Conservation (phyloP, 1,139 yeast genomes). For the Geotrichum macrosporum region DNA sequence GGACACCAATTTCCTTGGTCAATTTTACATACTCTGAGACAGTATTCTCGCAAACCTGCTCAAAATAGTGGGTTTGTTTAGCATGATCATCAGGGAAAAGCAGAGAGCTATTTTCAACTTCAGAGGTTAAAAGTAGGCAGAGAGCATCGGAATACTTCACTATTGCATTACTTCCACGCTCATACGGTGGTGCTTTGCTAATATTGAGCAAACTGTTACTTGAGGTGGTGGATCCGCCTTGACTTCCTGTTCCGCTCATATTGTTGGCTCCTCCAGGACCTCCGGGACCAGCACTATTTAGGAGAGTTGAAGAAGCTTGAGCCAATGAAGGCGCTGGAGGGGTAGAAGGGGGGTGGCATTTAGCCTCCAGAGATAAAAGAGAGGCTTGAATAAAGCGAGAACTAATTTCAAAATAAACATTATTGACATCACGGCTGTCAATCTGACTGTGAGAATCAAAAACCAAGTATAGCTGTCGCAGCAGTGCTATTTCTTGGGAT, state of each 20-base stretch:
- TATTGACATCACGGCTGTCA: slow-evolving; percentile 41
- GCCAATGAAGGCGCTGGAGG: slow-evolving; percentile 18
- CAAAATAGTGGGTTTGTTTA: slow-evolving; percentile 35
- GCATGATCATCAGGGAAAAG: slow-evolving; percentile 25
- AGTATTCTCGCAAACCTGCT: slow-evolving; percentile 39
- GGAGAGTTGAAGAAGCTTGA: slow-evolving; percentile 21
- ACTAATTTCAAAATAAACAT: slow-evolving; percentile 47
- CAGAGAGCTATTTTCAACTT: slow-evolving; percentile 25
- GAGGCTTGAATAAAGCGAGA: slow-evolving; percentile 44
- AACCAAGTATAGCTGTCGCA: slow-evolving; percentile 26
- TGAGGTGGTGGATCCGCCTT: slow-evolving; percentile 5
- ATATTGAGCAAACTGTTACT: slow-evolving; percentile 16
- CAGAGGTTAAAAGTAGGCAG: slow-evolving; percentile 41
- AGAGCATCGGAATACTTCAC: slow-evolving; percentile 52
- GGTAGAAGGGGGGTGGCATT: slow-evolving; percentile 15
- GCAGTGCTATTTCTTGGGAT: slow-evolving; percentile 20
- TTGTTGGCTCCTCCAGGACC: slow-evolving; percentile 11
- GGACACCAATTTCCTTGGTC: slow-evolving; percentile 37
- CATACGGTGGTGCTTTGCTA: slow-evolving; percentile 46
- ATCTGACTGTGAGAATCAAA: slow-evolving; percentile 39
- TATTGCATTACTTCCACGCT: slow-evolving; percentile 61
- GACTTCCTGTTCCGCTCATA: slow-evolving; percentile 1
- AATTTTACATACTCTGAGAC: slow-evolving; percentile 39
- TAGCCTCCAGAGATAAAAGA: slow-evolving; percentile 39
- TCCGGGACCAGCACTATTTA: slow-evolving; percentile 23